Percentiles rank a stretch among this genome's conserved stretches.
These are phyloP conservation scores for Globisporangium irregulare DNA, from an alignment of 352 stramenopile genomes.

Conservation along the genomic window DNA sequence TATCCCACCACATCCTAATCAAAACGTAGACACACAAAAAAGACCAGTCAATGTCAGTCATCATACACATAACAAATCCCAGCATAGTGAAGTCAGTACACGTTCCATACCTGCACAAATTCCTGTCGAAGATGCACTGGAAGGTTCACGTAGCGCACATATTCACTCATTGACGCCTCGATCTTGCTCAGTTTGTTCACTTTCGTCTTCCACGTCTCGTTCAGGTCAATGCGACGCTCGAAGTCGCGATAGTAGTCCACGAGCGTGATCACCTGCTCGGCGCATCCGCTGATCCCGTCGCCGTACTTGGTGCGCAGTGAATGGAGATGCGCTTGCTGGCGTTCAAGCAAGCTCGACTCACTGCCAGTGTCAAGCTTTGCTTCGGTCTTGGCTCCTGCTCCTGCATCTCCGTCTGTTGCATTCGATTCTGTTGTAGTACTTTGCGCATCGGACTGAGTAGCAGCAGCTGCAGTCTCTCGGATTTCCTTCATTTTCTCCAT, in stretches of 20 bases:
- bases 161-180: constrained; percentile 58
- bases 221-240: constrained; percentile 63
- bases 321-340: constrained; percentile 22
- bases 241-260: constrained; percentile 85
- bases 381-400: neutral
- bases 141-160: constrained; percentile 69
- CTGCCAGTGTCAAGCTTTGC: neutral
- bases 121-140: constrained; percentile 38
- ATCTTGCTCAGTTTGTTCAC: constrained; percentile 77
- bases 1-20: constrained; percentile 29
- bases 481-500: constrained; percentile 8
- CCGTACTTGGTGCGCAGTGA: constrained; percentile 68
- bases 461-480: neutral
- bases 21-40: neutral
- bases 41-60: neutral
- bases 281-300: constrained; percentile 46
- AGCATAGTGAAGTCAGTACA: neutral
- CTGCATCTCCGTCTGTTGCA: neutral
- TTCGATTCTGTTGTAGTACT: neutral
- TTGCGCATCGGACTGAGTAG: neutral
- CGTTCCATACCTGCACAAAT: constrained; percentile 52
- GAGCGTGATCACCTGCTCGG: constrained; percentile 75
- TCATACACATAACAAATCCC: neutral
- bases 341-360: constrained; percentile 11
- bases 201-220: constrained; percentile 66